Base-by-base conservation (phyloP, 73 alveolate species). In the Paramecium tetraurelia region DNA sequence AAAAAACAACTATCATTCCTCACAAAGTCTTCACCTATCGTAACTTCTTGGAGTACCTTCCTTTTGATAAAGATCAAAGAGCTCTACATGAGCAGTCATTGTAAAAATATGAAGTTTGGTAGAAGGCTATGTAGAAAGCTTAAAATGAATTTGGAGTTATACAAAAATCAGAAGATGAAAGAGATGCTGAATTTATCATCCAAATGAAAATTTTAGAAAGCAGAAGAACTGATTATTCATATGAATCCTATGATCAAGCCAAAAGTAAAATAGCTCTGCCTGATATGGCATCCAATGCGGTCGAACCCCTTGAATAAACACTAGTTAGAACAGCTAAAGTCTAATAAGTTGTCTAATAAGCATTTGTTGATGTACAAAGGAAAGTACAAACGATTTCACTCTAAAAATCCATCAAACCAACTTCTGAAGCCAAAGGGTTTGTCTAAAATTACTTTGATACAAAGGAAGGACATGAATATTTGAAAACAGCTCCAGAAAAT, bases 111-210 rank as follows among this genome's bases (percentile, higher is more conserved):
- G 92, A 93, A 8, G 68, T 68, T 7, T 89, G 94, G 94, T 20
- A 70, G 24, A 89, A 89, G 59, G 92, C 58, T 43, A 38, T 70
- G 77, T 63, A 33, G 10, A 89, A 89, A 46, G 58, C 86, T 71
- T 89, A 77, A 24, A 89, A 53, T 72, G 94, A 89, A 70, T 89
- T 70, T 71, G 94, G 94, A 9, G 75, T 89, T 8, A 89, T 89
- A 1, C 33, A 89, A 44, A 89, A 89, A 71, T 71, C 94, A 2
- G 94, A 89, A 71, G 94, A 89, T 70, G 94, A 89, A 50, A 89
- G 92, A 44, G 94, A 89, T 72, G 94, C 94, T 22, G 94, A 89
- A 33, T 89, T 89, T 48, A 89, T 70, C 14, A 89, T 89, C 43
- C 31, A 89, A 50, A 58, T 89, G 86, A 89, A 53, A 70, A 89